Conservation (phyloP, 805 yeast species). For the Candida arabinofermentans region DNA sequence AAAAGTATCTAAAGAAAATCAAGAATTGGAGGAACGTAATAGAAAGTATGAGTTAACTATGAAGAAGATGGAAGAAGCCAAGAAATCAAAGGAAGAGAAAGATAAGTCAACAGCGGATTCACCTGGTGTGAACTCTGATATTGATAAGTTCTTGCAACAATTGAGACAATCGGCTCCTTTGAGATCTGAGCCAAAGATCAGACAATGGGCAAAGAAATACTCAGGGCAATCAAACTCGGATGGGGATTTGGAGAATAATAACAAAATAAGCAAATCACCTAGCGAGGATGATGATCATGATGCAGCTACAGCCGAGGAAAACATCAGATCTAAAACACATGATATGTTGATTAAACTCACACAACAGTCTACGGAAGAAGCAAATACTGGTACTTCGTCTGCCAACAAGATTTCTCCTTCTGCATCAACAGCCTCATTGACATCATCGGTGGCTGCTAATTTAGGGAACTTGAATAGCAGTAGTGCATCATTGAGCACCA, state of each 20-base stretch:
- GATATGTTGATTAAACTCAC: conserved; percentile 26
- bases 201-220: conserved; percentile 71
- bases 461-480: conserved; percentile 2
- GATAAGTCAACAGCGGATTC: conserved; percentile 39
- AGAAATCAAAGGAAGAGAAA: conserved; percentile 31
- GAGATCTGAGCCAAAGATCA: conserved; percentile 71
- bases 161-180: conserved; percentile 82
- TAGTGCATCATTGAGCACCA: not conserved
- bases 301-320: conserved; percentile 18
- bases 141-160: conserved; percentile 84
- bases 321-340: conserved; percentile 24
- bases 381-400: too few relatives aligned
- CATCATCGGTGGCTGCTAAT: conserved; percentile 8
- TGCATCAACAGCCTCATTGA: conserved; percentile 11
- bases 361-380: conserved; percentile 12
- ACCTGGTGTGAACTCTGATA: conserved; percentile 38
- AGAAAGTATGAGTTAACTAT: conserved; percentile 73
- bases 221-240: conserved; percentile 6
- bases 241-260: not conserved
- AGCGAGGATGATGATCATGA: conserved; percentile 14
- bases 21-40: conserved; percentile 77
- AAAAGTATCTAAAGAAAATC: conserved; percentile 74
- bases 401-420: not conserved
- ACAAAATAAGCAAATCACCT: too few relatives aligned
- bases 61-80: conserved; percentile 45